These are phyloP conservation scores for Fusarium miscanthi DNA, from an alignment of 2,329 filamentous ascomycete species.

Conservation along the genomic window DNA sequence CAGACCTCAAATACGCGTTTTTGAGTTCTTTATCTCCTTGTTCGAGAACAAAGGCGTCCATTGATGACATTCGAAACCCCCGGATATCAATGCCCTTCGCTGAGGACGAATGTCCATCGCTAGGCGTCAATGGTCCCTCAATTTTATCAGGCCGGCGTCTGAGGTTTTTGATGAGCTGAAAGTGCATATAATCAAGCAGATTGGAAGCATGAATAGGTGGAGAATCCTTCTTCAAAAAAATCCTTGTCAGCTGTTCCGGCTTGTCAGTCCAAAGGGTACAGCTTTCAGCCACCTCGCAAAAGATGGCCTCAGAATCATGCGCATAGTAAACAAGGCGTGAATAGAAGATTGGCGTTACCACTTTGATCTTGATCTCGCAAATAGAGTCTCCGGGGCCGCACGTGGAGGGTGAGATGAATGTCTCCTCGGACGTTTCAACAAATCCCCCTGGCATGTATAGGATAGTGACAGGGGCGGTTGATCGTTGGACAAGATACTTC, in stretches of 20 bases:
- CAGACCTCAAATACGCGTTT: slow-evolving; percentile 51
- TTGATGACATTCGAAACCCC: slow-evolving; percentile 60
- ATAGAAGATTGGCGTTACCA: slow-evolving; percentile 75
- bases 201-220: slow-evolving; percentile 50
- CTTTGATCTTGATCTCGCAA: slow-evolving; percentile 63
- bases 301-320: slow-evolving; percentile 70
- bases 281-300: slow-evolving; percentile 69
- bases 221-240: slow-evolving; percentile 52
- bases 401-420: slow-evolving; percentile 51
- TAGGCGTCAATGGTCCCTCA: slow-evolving; percentile 55
- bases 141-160: slow-evolving; percentile 57
- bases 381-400: slow-evolving; percentile 16
- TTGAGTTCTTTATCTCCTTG: slow-evolving; percentile 45
- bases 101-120: slow-evolving; percentile 28
- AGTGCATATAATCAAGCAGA: slow-evolving; percentile 54
- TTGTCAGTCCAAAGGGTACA: slow-evolving; percentile 68
- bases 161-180: slow-evolving; percentile 58
- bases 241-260: slow-evolving; percentile 61
- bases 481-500: slow-evolving; percentile 60
- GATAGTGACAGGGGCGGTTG: slow-evolving; percentile 58
- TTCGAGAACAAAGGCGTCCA: slow-evolving; percentile 62
- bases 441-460: slow-evolving; percentile 66
- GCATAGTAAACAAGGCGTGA: slow-evolving; percentile 72
- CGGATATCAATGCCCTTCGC: slow-evolving; percentile 54
- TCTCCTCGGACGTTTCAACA: slow-evolving; percentile 50